These are phyloP conservation scores for Rhytidiadelphus loreus DNA, from an alignment of 225 moss, liverwort and hornwort species.

Conservation along the genomic window DNA sequence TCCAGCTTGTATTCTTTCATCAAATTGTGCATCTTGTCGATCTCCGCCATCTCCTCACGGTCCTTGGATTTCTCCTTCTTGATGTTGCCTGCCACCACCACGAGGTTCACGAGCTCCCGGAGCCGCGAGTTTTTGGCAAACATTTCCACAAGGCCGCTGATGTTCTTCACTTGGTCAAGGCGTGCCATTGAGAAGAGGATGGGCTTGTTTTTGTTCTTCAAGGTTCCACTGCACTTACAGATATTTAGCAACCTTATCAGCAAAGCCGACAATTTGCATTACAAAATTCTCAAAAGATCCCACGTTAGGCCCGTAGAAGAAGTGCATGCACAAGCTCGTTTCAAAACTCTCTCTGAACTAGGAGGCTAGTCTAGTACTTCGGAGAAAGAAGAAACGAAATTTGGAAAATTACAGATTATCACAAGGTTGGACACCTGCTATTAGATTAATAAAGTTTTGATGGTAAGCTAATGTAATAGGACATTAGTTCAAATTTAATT, in stretches of 20 bases:
- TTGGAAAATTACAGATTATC: background rate
- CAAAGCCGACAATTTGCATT: background rate
- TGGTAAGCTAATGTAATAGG: no score
- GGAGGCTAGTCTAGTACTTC: background rate
- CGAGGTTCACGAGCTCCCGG: slow-evolving; percentile 67
- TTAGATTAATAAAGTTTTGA: background rate
- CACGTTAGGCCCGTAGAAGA: background rate
- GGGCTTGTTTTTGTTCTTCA: slow-evolving; percentile 59
- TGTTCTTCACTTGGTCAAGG: slow-evolving; percentile 86
- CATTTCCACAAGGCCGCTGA: slow-evolving; percentile 70
- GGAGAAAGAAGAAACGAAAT: background rate
- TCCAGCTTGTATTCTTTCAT: slow-evolving; percentile 62
- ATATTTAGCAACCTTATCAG: background rate
- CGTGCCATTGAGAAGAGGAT: slow-evolving; percentile 95
- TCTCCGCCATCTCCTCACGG: slow-evolving; percentile 80
- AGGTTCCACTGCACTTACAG: slow-evolving; percentile 37
- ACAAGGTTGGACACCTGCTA: background rate
- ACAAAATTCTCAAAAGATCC: background rate
- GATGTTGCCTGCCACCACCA: slow-evolving; percentile 80
- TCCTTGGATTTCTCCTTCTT: slow-evolving; percentile 57
- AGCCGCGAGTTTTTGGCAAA: slow-evolving; percentile 64
- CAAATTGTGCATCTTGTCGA: slow-evolving; percentile 61
- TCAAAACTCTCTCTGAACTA: background rate
- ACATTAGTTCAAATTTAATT: background rate
- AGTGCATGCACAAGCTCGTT: background rate